A percentile compares a stretch with the other conserved stretches of the same genome.
phyloP scores from a whole-genome alignment of 202 grass and related monocot genomes.

The Saccharum hybrid region DNA sequence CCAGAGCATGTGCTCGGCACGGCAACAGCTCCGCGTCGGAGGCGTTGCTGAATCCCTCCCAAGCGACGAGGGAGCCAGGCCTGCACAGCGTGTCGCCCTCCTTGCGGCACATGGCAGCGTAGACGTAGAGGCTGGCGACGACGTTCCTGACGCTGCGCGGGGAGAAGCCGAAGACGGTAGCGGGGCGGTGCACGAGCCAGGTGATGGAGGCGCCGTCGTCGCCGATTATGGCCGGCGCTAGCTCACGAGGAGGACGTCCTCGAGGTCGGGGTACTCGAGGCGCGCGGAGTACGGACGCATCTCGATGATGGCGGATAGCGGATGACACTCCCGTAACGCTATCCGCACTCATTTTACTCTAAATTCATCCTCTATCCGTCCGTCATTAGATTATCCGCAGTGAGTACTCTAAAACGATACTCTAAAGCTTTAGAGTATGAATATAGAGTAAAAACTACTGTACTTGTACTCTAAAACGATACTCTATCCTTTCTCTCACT shows the following conservation, averaged over 20 bases:
- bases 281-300: constrained; percentile 28
- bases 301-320: background rate
- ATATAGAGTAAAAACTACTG: too few relatives aligned
- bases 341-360: too few relatives aligned
- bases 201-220: constrained; percentile 39
- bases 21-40: constrained; percentile 54
- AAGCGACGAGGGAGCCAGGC: constrained; percentile 45
- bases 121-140: constrained; percentile 63
- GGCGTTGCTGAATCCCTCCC: constrained; percentile 38
- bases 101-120: constrained; percentile 71
- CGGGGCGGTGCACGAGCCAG: constrained; percentile 76
- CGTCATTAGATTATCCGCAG: too few relatives aligned
- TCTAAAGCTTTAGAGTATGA: too few relatives aligned
- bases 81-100: constrained; percentile 53
- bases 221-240: constrained; percentile 31
- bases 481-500: too few relatives aligned
- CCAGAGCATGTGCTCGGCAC: constrained; percentile 74
- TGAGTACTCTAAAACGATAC: too few relatives aligned
- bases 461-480: too few relatives aligned
- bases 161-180: constrained; percentile 61
- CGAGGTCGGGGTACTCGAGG: constrained; percentile 44
- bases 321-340: background rate
- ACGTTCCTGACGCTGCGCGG: constrained; percentile 66
- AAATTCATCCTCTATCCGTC: too few relatives aligned
- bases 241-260: constrained; percentile 57